Evolutionary conservation across 805 yeast species (phyloP), one percentile per base, ranked within the genome.

Genomic region (Metschnikowia matae): DNA sequence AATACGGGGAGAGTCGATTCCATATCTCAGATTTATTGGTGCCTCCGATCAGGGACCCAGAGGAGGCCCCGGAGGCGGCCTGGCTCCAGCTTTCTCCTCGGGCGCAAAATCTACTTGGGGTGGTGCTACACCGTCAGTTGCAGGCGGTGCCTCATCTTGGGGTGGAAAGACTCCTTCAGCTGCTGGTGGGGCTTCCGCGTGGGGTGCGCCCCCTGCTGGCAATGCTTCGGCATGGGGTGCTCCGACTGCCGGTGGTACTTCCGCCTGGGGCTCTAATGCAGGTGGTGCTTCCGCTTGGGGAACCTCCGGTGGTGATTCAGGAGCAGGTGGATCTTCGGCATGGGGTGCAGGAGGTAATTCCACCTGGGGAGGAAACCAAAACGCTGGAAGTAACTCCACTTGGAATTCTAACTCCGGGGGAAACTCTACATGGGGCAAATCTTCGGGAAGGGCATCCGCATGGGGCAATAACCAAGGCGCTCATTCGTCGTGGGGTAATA

Each of bases 1-100:
- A 49, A 80, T 86, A 44, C 83, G 81, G 50, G 89, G 89, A 43
- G 83, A 77, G 56, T 78, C 89, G 51, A 75, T 86, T 39, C 85
- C 96, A 17, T 89, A 88, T 64, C 85, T 86, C 59, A 87, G 89
- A 55, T 86, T 88, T 59, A 77, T 89, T 47, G 88, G 84, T 38
- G 80, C 76, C 62, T 13, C 69, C 64, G 58, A 63, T 65, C 59
- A 44, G 46, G 56, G 51, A 50, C 53, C 48, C 4, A 34, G 40
- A 36, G 40, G 40, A 49, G 63, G 47, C 54, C 62, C 55, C 50
- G 63, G 64, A 40, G 51, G 46, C 8, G 35, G 50, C 29, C 59
- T 58, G 50, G 62, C 55, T 53, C 73, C 73, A 4, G 73, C 74
- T 11, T 68, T 66, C 46, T 61, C 67, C 7, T 69, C 75, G 6